A percentile compares a stretch with the other conserved stretches of the same genome.
phyloP scores from a whole-genome alignment of 2,329 filamentous ascomycete genomes.

The Xylaria sp. region DNA sequence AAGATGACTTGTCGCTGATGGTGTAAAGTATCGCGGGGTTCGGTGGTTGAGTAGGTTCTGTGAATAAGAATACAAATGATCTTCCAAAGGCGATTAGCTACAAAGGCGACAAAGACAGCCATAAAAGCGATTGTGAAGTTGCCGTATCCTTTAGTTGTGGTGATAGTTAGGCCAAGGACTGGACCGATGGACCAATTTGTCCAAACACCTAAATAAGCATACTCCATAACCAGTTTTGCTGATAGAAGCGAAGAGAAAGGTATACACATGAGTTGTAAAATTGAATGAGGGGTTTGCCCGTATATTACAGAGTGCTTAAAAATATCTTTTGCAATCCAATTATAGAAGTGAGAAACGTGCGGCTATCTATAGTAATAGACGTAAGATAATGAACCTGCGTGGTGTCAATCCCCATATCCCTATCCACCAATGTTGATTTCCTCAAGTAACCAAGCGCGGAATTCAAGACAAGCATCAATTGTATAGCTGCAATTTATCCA shows the following conservation, averaged over 20 bases:
- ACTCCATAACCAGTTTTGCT: not conserved
- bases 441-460: too few relatives aligned
- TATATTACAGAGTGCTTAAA: not conserved
- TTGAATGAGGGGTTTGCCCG: not conserved
- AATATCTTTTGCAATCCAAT: not conserved
- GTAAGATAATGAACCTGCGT: too few relatives aligned
- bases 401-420: too few relatives aligned
- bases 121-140: not conserved
- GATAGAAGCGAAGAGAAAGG: not conserved
- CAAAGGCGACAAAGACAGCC: not conserved
- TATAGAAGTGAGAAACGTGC: too few relatives aligned
- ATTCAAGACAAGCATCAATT: too few relatives aligned
- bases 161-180: not conserved
- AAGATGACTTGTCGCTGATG: not conserved
- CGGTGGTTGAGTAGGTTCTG: not conserved
- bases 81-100: not conserved
- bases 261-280: not conserved
- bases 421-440: too few relatives aligned
- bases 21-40: not conserved
- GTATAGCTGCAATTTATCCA: too few relatives aligned
- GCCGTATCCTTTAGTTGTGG: not conserved
- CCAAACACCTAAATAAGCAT: not conserved
- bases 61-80: not conserved
- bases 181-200: not conserved
- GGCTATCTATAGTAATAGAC: too few relatives aligned